These are phyloP conservation scores for Cucumis sativus DNA, from an alignment of 306 rosid genomes.

Conservation along the genomic window DNA sequence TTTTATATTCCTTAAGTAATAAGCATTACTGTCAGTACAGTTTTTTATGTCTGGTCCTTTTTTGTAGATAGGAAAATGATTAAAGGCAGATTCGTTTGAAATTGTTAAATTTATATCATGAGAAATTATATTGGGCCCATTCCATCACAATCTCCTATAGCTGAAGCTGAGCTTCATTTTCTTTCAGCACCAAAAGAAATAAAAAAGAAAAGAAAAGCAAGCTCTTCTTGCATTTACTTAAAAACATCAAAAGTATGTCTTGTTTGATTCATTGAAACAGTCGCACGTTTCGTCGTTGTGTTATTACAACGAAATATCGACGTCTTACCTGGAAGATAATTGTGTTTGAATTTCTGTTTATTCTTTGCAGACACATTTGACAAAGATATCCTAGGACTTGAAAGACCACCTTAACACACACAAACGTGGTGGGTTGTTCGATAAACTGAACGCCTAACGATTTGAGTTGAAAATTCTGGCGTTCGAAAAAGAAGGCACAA, in stretches of 20 bases:
- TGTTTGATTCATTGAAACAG: neutral
- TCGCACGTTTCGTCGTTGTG: neutral
- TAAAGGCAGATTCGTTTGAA: conserved; percentile 10
- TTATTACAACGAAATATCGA: neutral
- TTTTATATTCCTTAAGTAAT: neutral
- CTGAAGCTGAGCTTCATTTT: neutral
- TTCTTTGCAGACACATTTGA: conserved; percentile 15
- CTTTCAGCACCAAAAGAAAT: neutral
- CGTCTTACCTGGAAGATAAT: neutral
- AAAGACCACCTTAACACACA: conserved; percentile 17
- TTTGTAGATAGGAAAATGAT: conserved; percentile 5
- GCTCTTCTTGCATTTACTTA: neutral
- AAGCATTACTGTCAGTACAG: conserved; percentile 6
- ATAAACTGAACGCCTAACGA: conserved; percentile 23
- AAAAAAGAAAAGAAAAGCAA: neutral
- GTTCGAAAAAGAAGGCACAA: neutral
- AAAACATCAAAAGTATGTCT: neutral
- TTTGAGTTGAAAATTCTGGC: neutral
- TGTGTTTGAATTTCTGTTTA: neutral
- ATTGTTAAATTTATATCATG: neutral
- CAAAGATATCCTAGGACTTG: conserved; percentile 20
- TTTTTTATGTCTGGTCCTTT: neutral
- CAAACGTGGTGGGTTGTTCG: conserved; percentile 30
- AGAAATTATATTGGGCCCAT: neutral
- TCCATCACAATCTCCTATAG: neutral